Base-by-base conservation (phyloP, 2,329 filamentous ascomycete species). In the Lachnellula subtilissima region DNA sequence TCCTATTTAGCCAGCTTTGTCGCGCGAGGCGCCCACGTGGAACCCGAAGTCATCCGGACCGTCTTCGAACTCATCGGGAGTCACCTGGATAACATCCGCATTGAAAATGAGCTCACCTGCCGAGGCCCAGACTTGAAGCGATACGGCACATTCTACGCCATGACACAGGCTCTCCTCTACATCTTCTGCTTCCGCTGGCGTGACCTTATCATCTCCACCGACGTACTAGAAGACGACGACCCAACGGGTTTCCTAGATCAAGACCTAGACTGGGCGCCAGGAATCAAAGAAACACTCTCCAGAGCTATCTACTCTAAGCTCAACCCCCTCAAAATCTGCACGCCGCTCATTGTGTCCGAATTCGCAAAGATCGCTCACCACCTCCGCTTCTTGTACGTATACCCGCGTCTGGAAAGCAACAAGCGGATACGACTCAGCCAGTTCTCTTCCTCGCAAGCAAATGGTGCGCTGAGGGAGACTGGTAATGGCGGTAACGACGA, bases 101-200 rank as follows among this genome's bases (percentile, higher is more conserved):
- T 76, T 14, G 78, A 84, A 48, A 87, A 91, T 70, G 88, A 96
- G 69, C 76, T 81, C 5, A 76, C 79, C 32, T 96, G 91, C 70
- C 85, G 85, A 15, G 91, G 91, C 3, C 94, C 94, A 0, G 91
- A 99, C 70, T 81, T 87, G 35, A 79, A 80, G 47, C 81, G 82
- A 32, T 89, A 86, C 65, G 78, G 79, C 35, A 78, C 82, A n/a
- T 90, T 88, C 71, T 89, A 90, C 66, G 81, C 84, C 19, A 81
- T 85, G 54, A 80, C 81, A 11, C 87, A 90, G 70, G 86, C 87
- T 2, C 73, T 89, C 0, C 75, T 90, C 14, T 90, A 90, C 72
- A 87, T 88, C 48, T 90, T 89, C 74, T 99, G 94, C 76, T 99
- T 99, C 78, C 86, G 94, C 54, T 99, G 94, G 94, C 87, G 91